Percentiles rank a stretch among this genome's conserved stretches.
These are phyloP conservation scores for Melastoma candidum DNA, from an alignment of 441 rosid genomes.

Conservation along the genomic window DNA sequence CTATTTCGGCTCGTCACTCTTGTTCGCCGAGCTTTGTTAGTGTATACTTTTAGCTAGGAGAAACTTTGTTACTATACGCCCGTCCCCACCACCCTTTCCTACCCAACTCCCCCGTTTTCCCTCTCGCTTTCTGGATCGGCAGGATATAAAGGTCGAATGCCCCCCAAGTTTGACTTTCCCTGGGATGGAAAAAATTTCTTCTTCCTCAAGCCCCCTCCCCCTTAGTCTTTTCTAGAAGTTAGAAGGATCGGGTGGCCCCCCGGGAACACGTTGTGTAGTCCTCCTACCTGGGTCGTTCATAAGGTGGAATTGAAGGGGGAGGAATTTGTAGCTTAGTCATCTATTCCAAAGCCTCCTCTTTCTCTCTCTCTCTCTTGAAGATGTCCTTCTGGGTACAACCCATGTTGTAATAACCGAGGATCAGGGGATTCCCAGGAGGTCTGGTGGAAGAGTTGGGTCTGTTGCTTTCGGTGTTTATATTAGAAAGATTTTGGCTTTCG, in stretches of 20 bases:
- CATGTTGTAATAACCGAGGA: background rate
- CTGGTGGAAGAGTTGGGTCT: background rate
- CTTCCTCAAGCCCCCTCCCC: background rate
- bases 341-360: conserved; percentile 1
- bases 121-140: no score
- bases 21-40: no score
- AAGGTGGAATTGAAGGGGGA: no score
- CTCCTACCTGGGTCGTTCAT: no score
- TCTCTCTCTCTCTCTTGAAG: conserved; percentile 7
- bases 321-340: background rate
- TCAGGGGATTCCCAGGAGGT: background rate
- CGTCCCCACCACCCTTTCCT: no score
- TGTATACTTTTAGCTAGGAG: no score
- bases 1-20: no score
- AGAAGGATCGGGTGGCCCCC: background rate
- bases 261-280: no score
- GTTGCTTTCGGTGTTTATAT: background rate
- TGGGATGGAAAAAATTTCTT: no score
- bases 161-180: conserved; percentile 20
- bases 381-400: conserved; percentile 4
- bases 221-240: background rate
- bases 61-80: no score
- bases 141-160: background rate
- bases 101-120: no score
- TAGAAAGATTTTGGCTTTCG: no score